Conservation (phyloP, 1,139 yeast genomes). For the Insectozyma bohioensis region DNA sequence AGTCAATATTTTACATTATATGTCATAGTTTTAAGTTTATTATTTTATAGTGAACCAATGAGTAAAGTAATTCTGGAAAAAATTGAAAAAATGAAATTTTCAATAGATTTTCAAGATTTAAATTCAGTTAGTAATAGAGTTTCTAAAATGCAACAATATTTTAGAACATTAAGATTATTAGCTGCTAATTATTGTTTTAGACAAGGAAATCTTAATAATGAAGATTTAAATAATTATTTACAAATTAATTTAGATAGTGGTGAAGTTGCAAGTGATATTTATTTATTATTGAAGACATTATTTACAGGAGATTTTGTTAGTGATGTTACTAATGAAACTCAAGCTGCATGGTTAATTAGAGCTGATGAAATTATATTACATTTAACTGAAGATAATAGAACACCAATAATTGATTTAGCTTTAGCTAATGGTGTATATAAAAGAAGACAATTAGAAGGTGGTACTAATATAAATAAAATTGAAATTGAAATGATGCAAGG, state of each 20-base stretch:
- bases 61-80: conserved; percentile 34
- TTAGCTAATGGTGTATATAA: conserved; percentile 41
- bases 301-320: conserved; percentile 34
- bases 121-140: conserved; percentile 29
- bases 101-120: conserved; percentile 44
- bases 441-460: conserved; percentile 49
- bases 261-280: conserved; percentile 35
- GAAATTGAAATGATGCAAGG: conserved; percentile 49
- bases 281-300: conserved; percentile 39
- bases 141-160: conserved; percentile 27
- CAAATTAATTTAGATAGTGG: conserved; percentile 27
- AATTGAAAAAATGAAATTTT: conserved; percentile 41
- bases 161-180: conserved; percentile 23
- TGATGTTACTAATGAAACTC: conserved; percentile 18
- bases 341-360: conserved; percentile 54
- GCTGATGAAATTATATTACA: conserved; percentile 50
- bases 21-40: conserved; percentile 32
- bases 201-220: conserved; percentile 33
- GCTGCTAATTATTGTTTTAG: conserved; percentile 38
- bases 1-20: conserved; percentile 43
- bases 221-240: conserved; percentile 36
- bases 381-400: conserved; percentile 43
- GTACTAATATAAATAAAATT: conserved; percentile 39
- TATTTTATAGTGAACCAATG: conserved; percentile 46
- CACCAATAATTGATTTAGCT: conserved; percentile 42